These are phyloP conservation scores for Rhizophagus sp. DNA, from an alignment of 192 early-diverging fungal species.

Conservation along the genomic window DNA sequence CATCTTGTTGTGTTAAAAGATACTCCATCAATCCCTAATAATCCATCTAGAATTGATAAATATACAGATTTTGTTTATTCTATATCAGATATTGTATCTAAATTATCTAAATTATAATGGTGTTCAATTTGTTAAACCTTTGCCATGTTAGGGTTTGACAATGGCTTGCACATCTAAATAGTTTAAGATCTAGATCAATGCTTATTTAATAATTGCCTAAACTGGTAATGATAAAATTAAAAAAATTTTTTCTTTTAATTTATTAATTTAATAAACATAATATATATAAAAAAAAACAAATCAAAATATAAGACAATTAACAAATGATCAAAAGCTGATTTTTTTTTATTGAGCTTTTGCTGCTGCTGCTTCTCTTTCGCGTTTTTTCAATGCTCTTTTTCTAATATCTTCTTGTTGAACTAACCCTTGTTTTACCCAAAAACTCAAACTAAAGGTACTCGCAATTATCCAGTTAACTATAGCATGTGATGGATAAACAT, in stretches of 20 bases:
- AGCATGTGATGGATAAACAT: slow-evolving; percentile 71
- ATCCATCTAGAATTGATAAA: not conserved
- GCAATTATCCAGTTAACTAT: slow-evolving; percentile 69
- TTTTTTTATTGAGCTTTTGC: slow-evolving; percentile 40
- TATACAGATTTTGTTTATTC: not conserved
- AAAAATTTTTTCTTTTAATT: too few species aligned
- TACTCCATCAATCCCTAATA: not conserved
- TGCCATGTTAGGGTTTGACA: too few species aligned
- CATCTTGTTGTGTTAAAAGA: not conserved
- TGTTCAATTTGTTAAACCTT: too few species aligned
- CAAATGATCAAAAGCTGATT: not conserved
- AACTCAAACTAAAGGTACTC: slow-evolving; percentile 55
- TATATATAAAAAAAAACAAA: too few species aligned
- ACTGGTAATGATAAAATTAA: too few species aligned
- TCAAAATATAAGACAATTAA: not conserved
- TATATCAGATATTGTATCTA: too few species aligned
- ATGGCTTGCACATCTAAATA: too few species aligned
- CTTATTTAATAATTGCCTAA: too few species aligned
- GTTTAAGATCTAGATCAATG: too few species aligned
- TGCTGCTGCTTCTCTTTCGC: slow-evolving; percentile 60
- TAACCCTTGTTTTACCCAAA: slow-evolving; percentile 61
- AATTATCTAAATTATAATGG: too few species aligned
- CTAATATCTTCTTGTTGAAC: slow-evolving; percentile 66
- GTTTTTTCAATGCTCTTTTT: slow-evolving; percentile 72
- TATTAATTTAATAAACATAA: too few species aligned